Evolutionary conservation across 2,329 filamentous ascomycete genomes (phyloP).

Genomic region (Trichoderma sp.): DNA sequence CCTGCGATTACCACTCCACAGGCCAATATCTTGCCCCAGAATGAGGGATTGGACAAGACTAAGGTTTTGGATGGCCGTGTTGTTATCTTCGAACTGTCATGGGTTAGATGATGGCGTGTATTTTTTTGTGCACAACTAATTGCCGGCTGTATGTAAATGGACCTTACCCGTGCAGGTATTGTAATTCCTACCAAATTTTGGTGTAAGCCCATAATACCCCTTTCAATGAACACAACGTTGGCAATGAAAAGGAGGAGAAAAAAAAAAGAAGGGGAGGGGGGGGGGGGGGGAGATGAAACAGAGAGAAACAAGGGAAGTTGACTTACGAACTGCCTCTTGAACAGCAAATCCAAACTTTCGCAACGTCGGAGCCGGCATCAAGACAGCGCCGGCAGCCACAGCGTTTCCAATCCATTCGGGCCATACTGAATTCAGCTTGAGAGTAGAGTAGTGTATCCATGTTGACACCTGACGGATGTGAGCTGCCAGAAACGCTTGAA

Average conservation of each 20-base stretch:
- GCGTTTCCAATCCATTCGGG: conserved; percentile 60
- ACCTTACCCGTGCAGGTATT: conserved; percentile 32
- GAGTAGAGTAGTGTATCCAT: conserved; percentile 61
- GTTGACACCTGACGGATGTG: conserved; percentile 55
- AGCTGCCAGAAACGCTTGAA: conserved; percentile 58
- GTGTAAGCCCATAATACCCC: background rate
- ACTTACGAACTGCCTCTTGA: conserved; percentile 49
- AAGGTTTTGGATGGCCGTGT: conserved; percentile 44
- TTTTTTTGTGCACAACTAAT: background rate
- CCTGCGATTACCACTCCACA: conserved; percentile 54
- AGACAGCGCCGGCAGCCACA: conserved; percentile 57
- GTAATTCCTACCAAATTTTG: conserved; percentile 26
- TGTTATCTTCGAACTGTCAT: conserved; percentile 48
- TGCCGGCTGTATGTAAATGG: background rate
- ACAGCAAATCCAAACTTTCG: conserved; percentile 59
- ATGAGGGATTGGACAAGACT: conserved; percentile 50
- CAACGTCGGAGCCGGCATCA: conserved; percentile 55
- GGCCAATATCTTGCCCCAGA: conserved; percentile 47
- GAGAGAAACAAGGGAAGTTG: background rate
- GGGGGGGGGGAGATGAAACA: background rate
- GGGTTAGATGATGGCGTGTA: conserved; percentile 9
- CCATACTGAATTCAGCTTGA: conserved; percentile 52
- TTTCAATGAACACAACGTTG: background rate
- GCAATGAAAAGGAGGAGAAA: background rate
- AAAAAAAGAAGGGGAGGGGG: too few species aligned